Conservation (phyloP, 768 basidiomycete species). For the Tulasnella sp. region DNA sequence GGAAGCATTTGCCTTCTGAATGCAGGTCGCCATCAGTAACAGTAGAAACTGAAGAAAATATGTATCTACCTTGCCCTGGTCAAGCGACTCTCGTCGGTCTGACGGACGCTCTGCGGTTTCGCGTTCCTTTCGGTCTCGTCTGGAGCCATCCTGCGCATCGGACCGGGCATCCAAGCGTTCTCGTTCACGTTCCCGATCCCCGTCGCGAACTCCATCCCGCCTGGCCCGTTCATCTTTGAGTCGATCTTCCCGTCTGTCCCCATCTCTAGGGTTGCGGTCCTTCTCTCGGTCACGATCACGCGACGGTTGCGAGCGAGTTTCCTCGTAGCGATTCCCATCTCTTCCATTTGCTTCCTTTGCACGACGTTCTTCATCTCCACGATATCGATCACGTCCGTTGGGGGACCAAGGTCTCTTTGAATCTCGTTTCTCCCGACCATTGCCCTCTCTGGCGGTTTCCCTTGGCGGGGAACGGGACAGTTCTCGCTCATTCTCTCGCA, state of each 20-base stretch:
- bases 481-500: slow-evolving; percentile 20
- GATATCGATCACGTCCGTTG: slow-evolving; percentile 32
- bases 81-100: slow-evolving; percentile 14
- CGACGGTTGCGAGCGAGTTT: not conserved
- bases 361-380: slow-evolving; percentile 15
- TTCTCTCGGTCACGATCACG: slow-evolving; percentile 24
- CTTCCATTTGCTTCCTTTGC: slow-evolving; percentile 19
- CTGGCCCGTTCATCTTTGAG: slow-evolving; percentile 10
- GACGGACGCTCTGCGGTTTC: slow-evolving; percentile 13
- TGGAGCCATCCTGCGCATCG: slow-evolving; percentile 13
- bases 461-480: not conserved
- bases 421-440: slow-evolving; percentile 21
- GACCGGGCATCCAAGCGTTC: slow-evolving; percentile 20
- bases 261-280: slow-evolving; percentile 15
- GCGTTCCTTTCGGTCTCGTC: slow-evolving; percentile 28
- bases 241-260: slow-evolving; percentile 10
- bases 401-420: slow-evolving; percentile 4
- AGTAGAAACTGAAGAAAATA: not conserved
- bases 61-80: slow-evolving; percentile 10
- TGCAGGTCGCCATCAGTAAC: not conserved
- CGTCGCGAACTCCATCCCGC: slow-evolving; percentile 18
- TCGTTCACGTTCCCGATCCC: slow-evolving; percentile 27
- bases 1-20: slow-evolving; percentile 3
- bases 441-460: slow-evolving; percentile 20
- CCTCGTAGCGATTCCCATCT: slow-evolving; percentile 16